Evolutionary conservation across 2,329 filamentous ascomycete genomes (phyloP).

Genomic region (Apiospora marii): DNA sequence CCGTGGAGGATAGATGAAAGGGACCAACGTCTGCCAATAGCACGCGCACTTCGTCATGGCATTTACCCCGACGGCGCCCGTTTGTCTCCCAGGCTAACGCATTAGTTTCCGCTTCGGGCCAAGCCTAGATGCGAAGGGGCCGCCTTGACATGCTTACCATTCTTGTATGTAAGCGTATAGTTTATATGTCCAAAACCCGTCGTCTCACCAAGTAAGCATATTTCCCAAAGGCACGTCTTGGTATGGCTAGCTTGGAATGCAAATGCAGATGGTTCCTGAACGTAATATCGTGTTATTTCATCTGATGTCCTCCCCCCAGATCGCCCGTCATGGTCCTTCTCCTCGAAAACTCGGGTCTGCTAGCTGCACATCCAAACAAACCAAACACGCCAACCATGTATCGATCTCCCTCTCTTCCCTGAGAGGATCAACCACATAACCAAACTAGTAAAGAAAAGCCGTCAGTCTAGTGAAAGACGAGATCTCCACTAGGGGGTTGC

Average conservation of each 20-base stretch:
- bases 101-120: background rate
- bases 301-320: background rate
- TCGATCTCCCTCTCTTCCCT: background rate
- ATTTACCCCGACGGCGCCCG: background rate
- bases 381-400: background rate
- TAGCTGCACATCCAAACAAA: background rate
- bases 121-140: background rate
- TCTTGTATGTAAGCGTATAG: background rate
- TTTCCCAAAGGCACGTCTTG: background rate
- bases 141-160: background rate
- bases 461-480: background rate
- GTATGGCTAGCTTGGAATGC: background rate
- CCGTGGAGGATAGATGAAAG: constrained; percentile 12
- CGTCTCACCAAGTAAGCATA: background rate
- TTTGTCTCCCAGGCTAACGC: background rate
- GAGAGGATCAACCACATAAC: background rate
- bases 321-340: background rate
- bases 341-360: background rate
- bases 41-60: background rate
- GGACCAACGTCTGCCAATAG: background rate
- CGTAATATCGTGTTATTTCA: background rate
- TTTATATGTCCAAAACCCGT: no score
- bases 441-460: background rate
- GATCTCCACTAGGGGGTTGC: background rate
- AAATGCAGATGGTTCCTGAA: background rate